Evolutionary conservation across 1,284 basidiomycete genomes (phyloP).

Genomic region (Apiotrichum veenhuisii): DNA sequence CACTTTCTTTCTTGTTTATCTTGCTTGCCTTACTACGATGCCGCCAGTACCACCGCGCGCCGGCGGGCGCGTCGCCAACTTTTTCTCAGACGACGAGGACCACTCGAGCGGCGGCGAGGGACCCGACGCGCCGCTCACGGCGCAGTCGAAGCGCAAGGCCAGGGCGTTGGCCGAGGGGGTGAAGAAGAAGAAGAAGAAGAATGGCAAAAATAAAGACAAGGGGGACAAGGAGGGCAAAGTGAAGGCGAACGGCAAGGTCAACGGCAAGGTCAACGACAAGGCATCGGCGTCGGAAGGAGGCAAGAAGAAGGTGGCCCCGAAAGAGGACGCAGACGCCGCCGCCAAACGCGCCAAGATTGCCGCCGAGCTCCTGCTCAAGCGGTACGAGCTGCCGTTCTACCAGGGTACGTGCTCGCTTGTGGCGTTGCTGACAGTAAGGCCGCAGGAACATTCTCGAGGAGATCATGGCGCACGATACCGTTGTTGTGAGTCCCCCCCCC

Average conservation of each 20-base stretch:
- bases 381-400: slow-evolving; percentile 71
- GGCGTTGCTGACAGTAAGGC: slow-evolving; percentile 31
- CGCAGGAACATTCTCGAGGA: slow-evolving; percentile 69
- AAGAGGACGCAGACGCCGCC: slow-evolving; percentile 6
- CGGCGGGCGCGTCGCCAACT: slow-evolving; percentile 15
- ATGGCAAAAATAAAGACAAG: neutral
- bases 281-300: too few relatives aligned
- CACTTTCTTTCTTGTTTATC: neutral
- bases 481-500: slow-evolving; percentile 62
- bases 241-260: neutral
- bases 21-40: slow-evolving; percentile 1
- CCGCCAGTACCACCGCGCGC: slow-evolving; percentile 4
- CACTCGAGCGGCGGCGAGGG: neutral
- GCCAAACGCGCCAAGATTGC: slow-evolving; percentile 27
- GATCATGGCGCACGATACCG: slow-evolving; percentile 76
- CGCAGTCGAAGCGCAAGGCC: slow-evolving; percentile 8
- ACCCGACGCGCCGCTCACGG: neutral
- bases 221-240: slow-evolving; percentile 1
- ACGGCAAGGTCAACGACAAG: too few relatives aligned
- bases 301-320: slow-evolving; percentile 11
- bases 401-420: slow-evolving; percentile 55
- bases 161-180: neutral
- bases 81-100: slow-evolving; percentile 19
- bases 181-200: neutral
- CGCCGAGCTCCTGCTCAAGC: slow-evolving; percentile 57